Percentiles rank a stretch among this genome's conserved stretches.
Evolutionary conservation across 116 monocot species (phyloP).

Genomic region (Zostera marina): DNA sequence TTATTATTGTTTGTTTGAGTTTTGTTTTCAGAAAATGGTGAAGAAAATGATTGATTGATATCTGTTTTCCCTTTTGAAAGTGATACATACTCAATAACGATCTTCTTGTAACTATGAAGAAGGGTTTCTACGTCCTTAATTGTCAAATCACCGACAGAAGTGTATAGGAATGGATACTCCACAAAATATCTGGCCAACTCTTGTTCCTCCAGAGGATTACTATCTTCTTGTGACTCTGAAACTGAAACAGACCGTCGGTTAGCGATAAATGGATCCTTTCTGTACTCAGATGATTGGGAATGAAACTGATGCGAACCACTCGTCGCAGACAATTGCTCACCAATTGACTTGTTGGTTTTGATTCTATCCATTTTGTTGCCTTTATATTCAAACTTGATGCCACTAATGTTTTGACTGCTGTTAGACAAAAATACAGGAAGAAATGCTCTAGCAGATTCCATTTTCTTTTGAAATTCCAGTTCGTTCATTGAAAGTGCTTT

Average conservation of each 20-base stretch:
- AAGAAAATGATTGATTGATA: conserved; percentile 8
- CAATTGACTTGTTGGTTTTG: conserved; percentile 12
- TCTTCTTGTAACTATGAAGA: conserved; percentile 59
- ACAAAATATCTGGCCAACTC: conserved; percentile 40
- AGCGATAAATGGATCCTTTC: conserved; percentile 5
- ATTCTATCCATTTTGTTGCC: conserved; percentile 10
- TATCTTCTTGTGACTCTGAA: conserved; percentile 50
- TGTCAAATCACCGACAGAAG: conserved; percentile 69
- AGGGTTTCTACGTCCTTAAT: conserved; percentile 67
- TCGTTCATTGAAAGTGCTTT: conserved; percentile 74
- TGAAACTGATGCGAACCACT: no score
- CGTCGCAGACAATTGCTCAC: no score
- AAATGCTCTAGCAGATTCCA: conserved; percentile 57
- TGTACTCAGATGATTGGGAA: conserved; percentile 7
- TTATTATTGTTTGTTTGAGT: conserved; percentile 7
- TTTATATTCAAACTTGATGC: conserved; percentile 2
- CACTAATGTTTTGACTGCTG: conserved; percentile 14
- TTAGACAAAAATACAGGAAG: conserved; percentile 30
- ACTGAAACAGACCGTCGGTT: conserved; percentile 20
- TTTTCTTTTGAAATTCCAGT: conserved; percentile 54
- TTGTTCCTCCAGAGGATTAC: conserved; percentile 47
- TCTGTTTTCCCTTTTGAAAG: conserved; percentile 53
- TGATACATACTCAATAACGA: conserved; percentile 65
- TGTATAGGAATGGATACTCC: conserved; percentile 78
- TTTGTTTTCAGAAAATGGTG: conserved; percentile 5